Conservation (phyloP, 768 basidiomycete genomes). For the Rhizopogon rudus region DNA sequence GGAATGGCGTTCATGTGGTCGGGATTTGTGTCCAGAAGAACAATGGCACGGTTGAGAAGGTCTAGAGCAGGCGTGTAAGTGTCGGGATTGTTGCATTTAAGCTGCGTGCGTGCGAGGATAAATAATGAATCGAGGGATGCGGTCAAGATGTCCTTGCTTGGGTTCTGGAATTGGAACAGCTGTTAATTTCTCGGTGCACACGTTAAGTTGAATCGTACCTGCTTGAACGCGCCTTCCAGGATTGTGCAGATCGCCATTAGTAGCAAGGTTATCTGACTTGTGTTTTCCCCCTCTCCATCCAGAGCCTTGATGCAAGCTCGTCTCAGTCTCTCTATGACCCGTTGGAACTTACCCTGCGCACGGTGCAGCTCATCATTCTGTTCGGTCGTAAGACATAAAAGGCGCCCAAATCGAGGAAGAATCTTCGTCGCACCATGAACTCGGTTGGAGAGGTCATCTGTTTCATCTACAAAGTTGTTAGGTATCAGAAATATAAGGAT, state of each 20-base stretch:
- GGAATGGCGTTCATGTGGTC: slow-evolving; percentile 10
- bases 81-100: slow-evolving; percentile 36
- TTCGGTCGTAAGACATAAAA: slow-evolving; percentile 2
- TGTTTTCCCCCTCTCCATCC: slow-evolving; percentile 26
- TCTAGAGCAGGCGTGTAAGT: slow-evolving; percentile 44
- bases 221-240: slow-evolving; percentile 25
- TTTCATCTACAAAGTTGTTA: background rate
- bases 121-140: slow-evolving; percentile 53
- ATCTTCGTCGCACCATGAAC: slow-evolving; percentile 11
- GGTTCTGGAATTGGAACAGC: slow-evolving; percentile 8
- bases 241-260: slow-evolving; percentile 31
- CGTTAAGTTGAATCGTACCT: slow-evolving; percentile 18
- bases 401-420: slow-evolving; percentile 15
- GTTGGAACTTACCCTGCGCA: slow-evolving; percentile 48
- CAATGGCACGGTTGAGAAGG: slow-evolving; percentile 39
- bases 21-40: slow-evolving; percentile 14
- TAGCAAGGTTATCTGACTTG: slow-evolving; percentile 17
- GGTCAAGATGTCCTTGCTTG: slow-evolving; percentile 32
- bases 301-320: slow-evolving; percentile 44
- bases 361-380: slow-evolving; percentile 32
- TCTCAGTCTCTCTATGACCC: slow-evolving; percentile 56
- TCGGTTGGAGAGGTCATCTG: slow-evolving; percentile 16
- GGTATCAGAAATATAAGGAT: background rate
- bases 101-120: slow-evolving; percentile 40
- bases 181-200: background rate